Base-by-base conservation (phyloP, 2,329 filamentous ascomycete genomes). In the Albophoma yamanashiensis region DNA sequence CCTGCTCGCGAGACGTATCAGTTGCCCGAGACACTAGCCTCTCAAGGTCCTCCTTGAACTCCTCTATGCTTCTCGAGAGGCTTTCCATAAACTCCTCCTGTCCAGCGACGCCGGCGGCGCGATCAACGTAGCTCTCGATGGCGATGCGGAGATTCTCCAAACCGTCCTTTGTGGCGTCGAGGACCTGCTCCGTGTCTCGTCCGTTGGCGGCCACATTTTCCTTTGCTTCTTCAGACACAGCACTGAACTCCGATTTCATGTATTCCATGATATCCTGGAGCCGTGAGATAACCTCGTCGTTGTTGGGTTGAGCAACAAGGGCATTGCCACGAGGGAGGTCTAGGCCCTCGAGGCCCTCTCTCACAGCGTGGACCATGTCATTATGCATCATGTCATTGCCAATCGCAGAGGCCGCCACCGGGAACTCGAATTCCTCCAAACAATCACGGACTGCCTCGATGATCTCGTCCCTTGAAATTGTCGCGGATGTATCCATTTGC, bases 121-220 rank as follows among this genome's bases (percentile, higher is more conserved):
- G 86, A 67, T 92, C 87, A 61, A 94, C 86, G 65, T 95, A 96
- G 52, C 78, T 79, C 66, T 96, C 91, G 59, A 97, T 89, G 61
- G 96, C 89, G 15, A 79, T 76, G 14, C 91, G 86, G 8, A 97
- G 82, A 65, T 84, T 87, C 65, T 96, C 91, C 17, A 96, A 81
- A 0, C 92, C 92, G 69, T 96, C 91, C 66, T 91, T 93, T 52
- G 95, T 87, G 0, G 91, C 89, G 71, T 94, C 90, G 5, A 97
- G 79, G 15, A 96, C 86, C 71, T 96, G 91, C 71, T 96, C 92
- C 0, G 91, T 93, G 69, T 94, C 91, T 61, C 86, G 83, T 47
- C 89, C 90, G 66, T 86, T 90, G 63, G 89, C 87, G 3, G 89
- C 85, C 25, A 91, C 87, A 65, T 91, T 93, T 67, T 93, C 84